Percentiles rank a stretch among this genome's conserved stretches.
Conservation (phyloP, 208 protist species). For the Angomonas deanei region DNA sequence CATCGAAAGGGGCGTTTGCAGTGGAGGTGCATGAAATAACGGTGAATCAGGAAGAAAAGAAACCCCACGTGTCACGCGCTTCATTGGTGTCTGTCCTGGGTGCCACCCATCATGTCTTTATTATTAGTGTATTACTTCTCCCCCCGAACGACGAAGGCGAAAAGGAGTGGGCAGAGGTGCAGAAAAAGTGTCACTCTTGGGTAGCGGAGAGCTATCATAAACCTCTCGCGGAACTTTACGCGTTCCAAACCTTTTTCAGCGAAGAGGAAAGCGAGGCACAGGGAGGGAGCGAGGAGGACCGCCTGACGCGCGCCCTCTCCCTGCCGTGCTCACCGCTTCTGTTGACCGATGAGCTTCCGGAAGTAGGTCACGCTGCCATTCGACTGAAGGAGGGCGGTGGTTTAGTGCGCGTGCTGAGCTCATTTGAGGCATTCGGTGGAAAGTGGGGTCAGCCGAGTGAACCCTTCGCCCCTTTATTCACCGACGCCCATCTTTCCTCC, state of each 20-base stretch:
- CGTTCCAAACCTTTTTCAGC: background rate
- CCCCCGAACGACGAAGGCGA: background rate
- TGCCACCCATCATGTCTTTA: background rate
- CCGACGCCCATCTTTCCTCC: too few species aligned
- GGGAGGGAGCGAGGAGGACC: background rate
- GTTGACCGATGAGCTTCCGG: background rate
- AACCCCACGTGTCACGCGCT: too few species aligned
- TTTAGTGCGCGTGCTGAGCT: background rate
- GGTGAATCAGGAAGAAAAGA: too few species aligned
- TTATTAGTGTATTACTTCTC: background rate
- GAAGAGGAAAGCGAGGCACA: background rate
- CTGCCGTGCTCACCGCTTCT: background rate
- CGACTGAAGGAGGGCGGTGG: slow-evolving; percentile 2
- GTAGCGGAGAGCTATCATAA: background rate
- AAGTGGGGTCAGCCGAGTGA: too few species aligned
- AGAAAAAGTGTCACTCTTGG: background rate
- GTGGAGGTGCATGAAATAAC: too few species aligned
- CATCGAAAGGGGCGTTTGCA: too few species aligned
- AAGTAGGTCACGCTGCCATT: background rate
- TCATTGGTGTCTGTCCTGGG: too few species aligned
- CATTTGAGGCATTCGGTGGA: background rate
- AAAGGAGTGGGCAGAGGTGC: background rate
- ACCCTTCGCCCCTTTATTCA: too few species aligned
- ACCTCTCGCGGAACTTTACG: background rate
- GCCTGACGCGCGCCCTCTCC: background rate